These are phyloP conservation scores for Fusarium sp. DNA, from an alignment of 2,329 filamentous ascomycete genomes.

Conservation along the genomic window DNA sequence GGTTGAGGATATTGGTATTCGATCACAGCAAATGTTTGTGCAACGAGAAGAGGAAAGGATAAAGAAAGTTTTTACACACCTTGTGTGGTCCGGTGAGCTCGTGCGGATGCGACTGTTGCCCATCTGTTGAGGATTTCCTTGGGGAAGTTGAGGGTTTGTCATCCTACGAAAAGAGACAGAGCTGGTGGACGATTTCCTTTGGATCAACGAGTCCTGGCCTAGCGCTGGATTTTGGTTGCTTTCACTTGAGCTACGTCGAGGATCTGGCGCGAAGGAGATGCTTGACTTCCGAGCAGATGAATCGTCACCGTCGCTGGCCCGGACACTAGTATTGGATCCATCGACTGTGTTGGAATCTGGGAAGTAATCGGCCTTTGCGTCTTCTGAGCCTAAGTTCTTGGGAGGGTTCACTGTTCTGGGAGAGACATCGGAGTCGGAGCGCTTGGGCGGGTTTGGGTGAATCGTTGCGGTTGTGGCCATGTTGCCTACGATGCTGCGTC, in stretches of 20 bases:
- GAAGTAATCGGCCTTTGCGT: conserved; percentile 40
- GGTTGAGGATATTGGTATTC: not conserved
- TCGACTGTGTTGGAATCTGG: conserved; percentile 37
- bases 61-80: conserved; percentile 48
- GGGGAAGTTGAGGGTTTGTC: conserved; percentile 56
- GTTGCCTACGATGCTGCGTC: conserved; percentile 8
- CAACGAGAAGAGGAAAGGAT: not conserved
- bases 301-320: conserved; percentile 45
- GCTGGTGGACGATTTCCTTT: conserved; percentile 57
- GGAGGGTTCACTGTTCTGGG: conserved; percentile 48
- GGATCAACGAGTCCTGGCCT: conserved; percentile 32
- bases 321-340: conserved; percentile 37
- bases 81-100: conserved; percentile 59
- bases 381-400: conserved; percentile 16
- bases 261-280: conserved; percentile 49
- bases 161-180: conserved; percentile 59
- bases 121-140: conserved; percentile 58
- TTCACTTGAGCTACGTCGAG: conserved; percentile 41
- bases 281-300: conserved; percentile 46
- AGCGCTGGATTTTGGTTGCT: conserved; percentile 40
- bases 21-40: not conserved
- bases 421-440: conserved; percentile 56
- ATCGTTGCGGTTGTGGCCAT: conserved; percentile 38
- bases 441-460: conserved; percentile 41
- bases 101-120: conserved; percentile 54